Base-by-base conservation (phyloP, 805 yeast genomes). In the Sugiyamaella smithiae region DNA sequence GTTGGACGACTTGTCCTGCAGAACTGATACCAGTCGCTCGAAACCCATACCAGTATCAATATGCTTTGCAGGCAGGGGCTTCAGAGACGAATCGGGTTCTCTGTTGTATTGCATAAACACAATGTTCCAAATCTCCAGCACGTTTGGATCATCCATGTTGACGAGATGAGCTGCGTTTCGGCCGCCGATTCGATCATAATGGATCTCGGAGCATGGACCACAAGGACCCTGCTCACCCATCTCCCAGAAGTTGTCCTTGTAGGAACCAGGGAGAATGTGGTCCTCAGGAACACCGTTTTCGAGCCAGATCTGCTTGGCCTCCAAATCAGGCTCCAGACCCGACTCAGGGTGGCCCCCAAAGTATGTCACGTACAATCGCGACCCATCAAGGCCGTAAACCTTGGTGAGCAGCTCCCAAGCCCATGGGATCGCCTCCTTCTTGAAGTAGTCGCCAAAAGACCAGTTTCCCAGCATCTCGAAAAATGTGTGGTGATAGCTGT, bases 161-260 rank as follows among this genome's bases (percentile, higher is more conserved):
- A 93, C 99, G 56, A 95, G 76, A 55, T 70, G 62, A 16, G 97
- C 75, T 48, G 98, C 99, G 64, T 93, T 91, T 75, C 99, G 84
- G 51, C 98, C 97, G 57, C 99, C 99, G 57, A 93, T 89, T 72
- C 99, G 83, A 70, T 93, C 99, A 68, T 88, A 93, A 70, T 93
- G 99, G 59, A 93, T 79, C 71, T 93, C 99, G 20, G 96, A 85
- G 73, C 99, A 95, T 45, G 99, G 99, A 55, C 99, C 99, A 75
- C 99, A 93, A 43, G 99, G 99, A 58, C 99, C 99, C 74, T 91
- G 98, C 65, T 95, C 99, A 62, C 99, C 99, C 99, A 93, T 93
- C 75, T 93, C 99, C 99, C 99, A 93, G 71, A 93, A 93, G 72
- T 93, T 93, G 68, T 93, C 99, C 64, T 82, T 74, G 46, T 83